Evolutionary conservation across 2,329 filamentous ascomycete species (phyloP), one percentile per base, ranked within the genome.

Genomic region (Scorias spongiosa): DNA sequence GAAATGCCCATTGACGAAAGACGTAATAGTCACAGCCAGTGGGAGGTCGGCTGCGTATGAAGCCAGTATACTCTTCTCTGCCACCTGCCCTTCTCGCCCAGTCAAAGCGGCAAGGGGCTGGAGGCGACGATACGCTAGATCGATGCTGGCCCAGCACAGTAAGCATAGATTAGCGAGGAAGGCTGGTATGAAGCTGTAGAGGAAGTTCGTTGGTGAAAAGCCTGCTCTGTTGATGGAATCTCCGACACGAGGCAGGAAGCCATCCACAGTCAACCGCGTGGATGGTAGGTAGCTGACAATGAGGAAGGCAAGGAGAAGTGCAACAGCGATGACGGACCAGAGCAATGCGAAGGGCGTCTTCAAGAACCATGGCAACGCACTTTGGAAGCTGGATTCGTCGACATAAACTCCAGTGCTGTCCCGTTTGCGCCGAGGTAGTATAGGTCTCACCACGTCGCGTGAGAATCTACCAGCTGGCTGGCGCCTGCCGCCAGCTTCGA

Each of bases 201-300:
- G 66, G 64, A 95, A 95, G 62, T 94, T 86, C 41, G 86, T 84
- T 0, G 84, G 70, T 1, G 85, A 93, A 62, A 93, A 95, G 14
- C 81, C 84, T 20, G 56, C 53, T 6, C 32, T 49, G 51, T 52
- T 56, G 34, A 61, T 57, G 5, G 52, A 47, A n/a, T 53, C 77
- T 9, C 70, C 65, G 1, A 94, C 66, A 6, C 71, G 66, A 2
- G 88, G 86, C 6, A 71, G 61, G 60, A 93, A 95, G 8, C 87
- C 88, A 7, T 69, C 60, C 14, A 28, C 20, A 32, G 73, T 65
- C 28, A 93, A 70, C 10, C 75, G 72, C 8, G 71, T 67, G 34
- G 81, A 78, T 47, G 88, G 68, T 8, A 62, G 53, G 61, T 93
- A 95, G 49, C 82, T 87, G 48, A 91, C 76, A 40, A 84, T 67